A percentile compares a stretch with the other conserved stretches of the same genome.
Evolutionary conservation across 768 basidiomycete genomes (phyloP).

Genomic region (Hypsizygus marmoreus): DNA sequence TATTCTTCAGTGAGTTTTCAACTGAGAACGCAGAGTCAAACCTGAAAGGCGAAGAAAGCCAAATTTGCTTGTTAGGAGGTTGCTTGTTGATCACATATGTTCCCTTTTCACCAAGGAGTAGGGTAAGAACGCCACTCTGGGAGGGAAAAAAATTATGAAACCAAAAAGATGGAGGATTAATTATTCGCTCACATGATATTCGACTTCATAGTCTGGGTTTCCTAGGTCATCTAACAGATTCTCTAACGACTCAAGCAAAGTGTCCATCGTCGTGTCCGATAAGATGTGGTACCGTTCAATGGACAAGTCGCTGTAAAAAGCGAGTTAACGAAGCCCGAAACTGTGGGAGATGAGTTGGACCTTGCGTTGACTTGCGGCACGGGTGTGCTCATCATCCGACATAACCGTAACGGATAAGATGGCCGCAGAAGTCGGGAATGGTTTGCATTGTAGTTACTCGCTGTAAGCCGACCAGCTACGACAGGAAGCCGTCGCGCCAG

Average conservation of each 20-base stretch:
- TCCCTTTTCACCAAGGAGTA: slow-evolving; percentile 71
- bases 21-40: slow-evolving; percentile 30
- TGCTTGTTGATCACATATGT: slow-evolving; percentile 98
- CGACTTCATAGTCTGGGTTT: slow-evolving; percentile 72
- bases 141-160: background rate
- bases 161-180: background rate
- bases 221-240: slow-evolving; percentile 61
- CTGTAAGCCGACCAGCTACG: background rate
- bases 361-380: slow-evolving; percentile 58
- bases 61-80: slow-evolving; percentile 96
- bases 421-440: background rate
- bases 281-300: slow-evolving; percentile 68
- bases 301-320: slow-evolving; percentile 42
- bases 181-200: slow-evolving; percentile 70
- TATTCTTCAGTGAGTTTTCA: background rate
- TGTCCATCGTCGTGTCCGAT: slow-evolving; percentile 79
- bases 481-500: slow-evolving; percentile 6
- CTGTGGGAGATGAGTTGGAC: slow-evolving; percentile 31
- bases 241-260: slow-evolving; percentile 74
- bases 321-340: slow-evolving; percentile 2
- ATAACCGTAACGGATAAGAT: slow-evolving; percentile 12
- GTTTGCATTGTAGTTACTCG: background rate
- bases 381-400: slow-evolving; percentile 49
- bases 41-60: slow-evolving; percentile 91
- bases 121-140: slow-evolving; percentile 90